phyloP scores from a whole-genome alignment of 2,329 filamentous ascomycete species.

The Podosphaera aphanis region DNA sequence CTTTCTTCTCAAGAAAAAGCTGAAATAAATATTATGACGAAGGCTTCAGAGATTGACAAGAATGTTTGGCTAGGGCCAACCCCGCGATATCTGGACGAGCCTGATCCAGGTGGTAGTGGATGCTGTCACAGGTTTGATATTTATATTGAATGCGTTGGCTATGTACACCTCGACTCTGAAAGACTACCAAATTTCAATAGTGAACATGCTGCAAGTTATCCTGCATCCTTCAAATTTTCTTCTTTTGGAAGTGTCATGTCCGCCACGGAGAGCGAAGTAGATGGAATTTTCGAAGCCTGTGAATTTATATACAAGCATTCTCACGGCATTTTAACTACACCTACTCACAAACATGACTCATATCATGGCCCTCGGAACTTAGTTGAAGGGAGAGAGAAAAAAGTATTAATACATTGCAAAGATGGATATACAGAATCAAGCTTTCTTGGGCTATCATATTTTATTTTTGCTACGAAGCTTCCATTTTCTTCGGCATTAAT shows the following conservation, averaged over 20 bases:
- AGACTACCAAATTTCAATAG: conserved; percentile 19
- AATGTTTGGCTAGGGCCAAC: conserved; percentile 86
- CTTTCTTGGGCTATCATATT: conserved; percentile 72
- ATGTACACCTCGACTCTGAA: conserved; percentile 52
- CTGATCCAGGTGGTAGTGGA: conserved; percentile 23
- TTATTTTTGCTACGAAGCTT: conserved; percentile 69
- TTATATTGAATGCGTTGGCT: conserved; percentile 70
- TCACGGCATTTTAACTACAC: conserved; percentile 30
- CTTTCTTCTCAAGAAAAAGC: conserved; percentile 71
- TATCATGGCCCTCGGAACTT: conserved; percentile 19
- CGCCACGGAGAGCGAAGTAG: conserved; percentile 31
- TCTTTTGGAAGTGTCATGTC: too few relatives aligned
- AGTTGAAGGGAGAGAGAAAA: conserved; percentile 21
- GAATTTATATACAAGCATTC: conserved; percentile 75
- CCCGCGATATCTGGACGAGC: conserved; percentile 35
- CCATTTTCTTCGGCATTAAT: conserved; percentile 74
- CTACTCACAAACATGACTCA: conserved; percentile 4
- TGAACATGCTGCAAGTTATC: conserved; percentile 64
- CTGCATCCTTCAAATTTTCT: conserved; percentile 58
- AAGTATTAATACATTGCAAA: conserved; percentile 73
- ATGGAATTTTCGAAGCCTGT: conserved; percentile 66
- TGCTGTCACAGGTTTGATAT: conserved; percentile 42
- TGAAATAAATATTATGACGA: conserved; percentile 89
- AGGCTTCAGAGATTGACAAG: conserved; percentile 62
- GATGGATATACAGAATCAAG: conserved; percentile 94